Conservation (phyloP, 495 filamentous ascomycete species). For the Tricharina praecox region DNA sequence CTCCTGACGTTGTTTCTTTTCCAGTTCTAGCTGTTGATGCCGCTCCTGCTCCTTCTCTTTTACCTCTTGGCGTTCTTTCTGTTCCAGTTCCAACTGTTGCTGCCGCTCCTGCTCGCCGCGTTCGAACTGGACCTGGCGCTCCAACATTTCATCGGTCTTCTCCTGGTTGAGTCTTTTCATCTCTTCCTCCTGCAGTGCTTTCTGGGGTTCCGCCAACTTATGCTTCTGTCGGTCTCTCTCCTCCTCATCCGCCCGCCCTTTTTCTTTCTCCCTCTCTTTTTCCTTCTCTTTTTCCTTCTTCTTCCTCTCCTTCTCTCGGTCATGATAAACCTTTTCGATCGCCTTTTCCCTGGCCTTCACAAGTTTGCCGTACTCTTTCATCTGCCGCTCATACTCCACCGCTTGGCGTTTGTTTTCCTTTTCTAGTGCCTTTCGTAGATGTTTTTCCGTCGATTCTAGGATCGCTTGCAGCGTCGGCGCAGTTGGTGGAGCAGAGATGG, state of each 20-base stretch:
- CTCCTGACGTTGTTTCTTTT: not conserved
- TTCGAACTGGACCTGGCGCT: too few relatives aligned
- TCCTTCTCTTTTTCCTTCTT: slow-evolving; percentile 3
- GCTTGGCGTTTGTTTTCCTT: slow-evolving; percentile 40
- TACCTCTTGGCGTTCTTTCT: slow-evolving; percentile 14
- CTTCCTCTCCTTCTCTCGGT: slow-evolving; percentile 12
- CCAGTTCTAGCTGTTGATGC: slow-evolving; percentile 1
- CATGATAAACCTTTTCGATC: slow-evolving; percentile 18
- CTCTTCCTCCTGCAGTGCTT: too few relatives aligned
- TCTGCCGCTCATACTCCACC: slow-evolving; percentile 42
- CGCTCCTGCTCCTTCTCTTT: slow-evolving; percentile 16
- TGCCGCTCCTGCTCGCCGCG: not conserved
- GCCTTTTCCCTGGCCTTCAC: slow-evolving; percentile 43
- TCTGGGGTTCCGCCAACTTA: too few relatives aligned
- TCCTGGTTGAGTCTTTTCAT: too few relatives aligned
- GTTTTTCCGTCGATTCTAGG: slow-evolving; percentile 32
- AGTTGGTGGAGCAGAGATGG: slow-evolving; percentile 28
- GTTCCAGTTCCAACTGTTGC: slow-evolving; percentile 16
- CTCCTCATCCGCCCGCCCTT: slow-evolving; percentile 14
- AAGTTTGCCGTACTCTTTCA: slow-evolving; percentile 46
- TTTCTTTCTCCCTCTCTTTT: slow-evolving; percentile 9
- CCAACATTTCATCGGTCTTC: too few relatives aligned
- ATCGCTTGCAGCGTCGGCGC: slow-evolving; percentile 25
- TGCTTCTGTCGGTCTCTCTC: too few relatives aligned
- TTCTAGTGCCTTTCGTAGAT: slow-evolving; percentile 45